Percentiles rank a stretch among this genome's conserved stretches.
Evolutionary conservation across 352 stramenopile genomes (phyloP).

Genomic region (Globisporangium viniferum): DNA sequence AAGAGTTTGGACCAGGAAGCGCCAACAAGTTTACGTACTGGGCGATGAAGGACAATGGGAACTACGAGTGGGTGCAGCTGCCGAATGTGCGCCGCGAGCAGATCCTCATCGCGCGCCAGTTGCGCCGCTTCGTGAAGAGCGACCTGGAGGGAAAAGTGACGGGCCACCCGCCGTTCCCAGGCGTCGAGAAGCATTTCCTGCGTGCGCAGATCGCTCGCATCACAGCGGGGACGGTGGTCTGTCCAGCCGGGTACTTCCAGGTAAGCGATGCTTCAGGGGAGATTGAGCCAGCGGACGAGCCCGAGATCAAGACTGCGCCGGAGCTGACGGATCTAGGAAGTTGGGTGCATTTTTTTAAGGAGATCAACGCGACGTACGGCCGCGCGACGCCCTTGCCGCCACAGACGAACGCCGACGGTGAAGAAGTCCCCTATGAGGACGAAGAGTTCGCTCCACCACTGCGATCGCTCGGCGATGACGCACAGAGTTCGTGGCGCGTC

Average conservation of each 20-base stretch:
- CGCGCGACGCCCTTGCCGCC: conserved; percentile 66
- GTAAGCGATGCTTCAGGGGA: conserved; percentile 55
- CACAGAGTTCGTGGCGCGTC: conserved; percentile 65
- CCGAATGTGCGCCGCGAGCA: conserved; percentile 72
- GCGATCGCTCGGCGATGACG: conserved; percentile 63
- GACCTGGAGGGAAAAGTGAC: conserved; percentile 77
- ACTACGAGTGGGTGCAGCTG: conserved; percentile 81
- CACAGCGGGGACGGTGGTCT: conserved; percentile 72
- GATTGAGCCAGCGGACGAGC: conserved; percentile 61
- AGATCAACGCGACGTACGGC: conserved; percentile 84
- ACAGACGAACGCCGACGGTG: conserved; percentile 68
- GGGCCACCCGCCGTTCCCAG: conserved; percentile 87
- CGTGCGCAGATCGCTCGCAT: conserved; percentile 90
- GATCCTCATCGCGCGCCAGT: conserved; percentile 73
- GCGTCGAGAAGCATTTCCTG: conserved; percentile 82
- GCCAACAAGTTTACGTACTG: conserved; percentile 91
- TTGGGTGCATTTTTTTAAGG: conserved; percentile 88
- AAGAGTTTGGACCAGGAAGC: conserved; percentile 54
- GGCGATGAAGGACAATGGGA: conserved; percentile 79
- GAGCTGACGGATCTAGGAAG: conserved; percentile 67
- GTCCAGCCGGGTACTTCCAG: conserved; percentile 84
- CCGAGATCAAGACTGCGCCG: conserved; percentile 65
- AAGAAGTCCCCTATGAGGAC: conserved; percentile 63
- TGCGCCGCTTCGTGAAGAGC: conserved; percentile 76
- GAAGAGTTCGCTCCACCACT: conserved; percentile 65